Conservation (phyloP, 1,284 basidiomycete species). For the Trichosporon ovoides region DNA sequence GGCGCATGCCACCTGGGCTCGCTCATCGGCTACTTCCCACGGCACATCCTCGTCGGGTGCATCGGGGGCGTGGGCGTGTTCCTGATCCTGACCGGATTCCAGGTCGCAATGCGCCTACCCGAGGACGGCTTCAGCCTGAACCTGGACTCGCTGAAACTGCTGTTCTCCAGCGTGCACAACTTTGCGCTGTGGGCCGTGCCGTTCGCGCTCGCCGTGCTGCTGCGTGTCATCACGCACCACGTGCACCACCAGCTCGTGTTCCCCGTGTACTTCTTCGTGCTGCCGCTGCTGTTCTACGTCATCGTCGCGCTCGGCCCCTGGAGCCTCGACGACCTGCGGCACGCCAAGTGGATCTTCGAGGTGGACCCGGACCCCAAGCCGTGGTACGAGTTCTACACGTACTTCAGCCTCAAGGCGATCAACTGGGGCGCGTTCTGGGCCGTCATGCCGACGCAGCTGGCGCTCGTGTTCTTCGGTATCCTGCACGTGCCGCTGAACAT, state of each 20-base stretch:
- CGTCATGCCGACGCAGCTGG: conserved; percentile 59
- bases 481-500: conserved; percentile 91
- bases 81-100: conserved; percentile 78
- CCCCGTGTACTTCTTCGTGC: conserved; percentile 80
- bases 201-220: conserved; percentile 66
- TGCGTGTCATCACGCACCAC: conserved; percentile 73
- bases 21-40: conserved; percentile 91
- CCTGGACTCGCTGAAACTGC: conserved; percentile 56
- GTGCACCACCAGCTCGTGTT: conserved; percentile 88
- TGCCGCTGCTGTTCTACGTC: conserved; percentile 79
- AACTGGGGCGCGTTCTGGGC: conserved; percentile 63
- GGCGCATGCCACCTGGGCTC: conserved; percentile 77
- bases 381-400: conserved; percentile 79
- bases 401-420: conserved; percentile 62
- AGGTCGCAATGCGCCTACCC: conserved; percentile 74
- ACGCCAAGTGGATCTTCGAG: conserved; percentile 84
- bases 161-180: conserved; percentile 60
- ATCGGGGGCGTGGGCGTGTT: conserved; percentile 96
- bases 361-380: conserved; percentile 59
- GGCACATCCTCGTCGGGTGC: conserved; percentile 91
- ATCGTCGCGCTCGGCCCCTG: conserved; percentile 63
- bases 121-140: conserved; percentile 74
- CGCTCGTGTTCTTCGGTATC: conserved; percentile 55
- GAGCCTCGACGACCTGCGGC: conserved; percentile 60
- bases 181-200: conserved; percentile 71